Evolutionary conservation across 768 basidiomycete genomes (phyloP).

Genomic region (Naganishia vaughanmartiniae): DNA sequence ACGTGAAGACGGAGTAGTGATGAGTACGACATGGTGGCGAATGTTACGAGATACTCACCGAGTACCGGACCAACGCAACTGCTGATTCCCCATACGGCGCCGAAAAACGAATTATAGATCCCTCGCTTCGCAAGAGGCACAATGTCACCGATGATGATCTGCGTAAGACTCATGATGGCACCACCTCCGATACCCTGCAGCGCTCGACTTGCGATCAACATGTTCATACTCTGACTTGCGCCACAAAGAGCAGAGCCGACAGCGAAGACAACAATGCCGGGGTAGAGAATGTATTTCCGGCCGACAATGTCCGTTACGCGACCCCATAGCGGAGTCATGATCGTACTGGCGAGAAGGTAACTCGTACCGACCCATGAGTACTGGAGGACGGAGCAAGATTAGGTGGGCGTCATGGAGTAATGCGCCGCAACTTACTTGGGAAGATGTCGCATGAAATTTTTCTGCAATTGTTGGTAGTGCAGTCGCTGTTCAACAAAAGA

Average conservation of each 20-base stretch:
- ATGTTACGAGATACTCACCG: conserved; percentile 58
- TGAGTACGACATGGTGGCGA: conserved; percentile 26
- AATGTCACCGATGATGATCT: conserved; percentile 60
- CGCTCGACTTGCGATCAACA: conserved; percentile 40
- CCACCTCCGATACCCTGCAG: conserved; percentile 48
- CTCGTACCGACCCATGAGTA: conserved; percentile 49
- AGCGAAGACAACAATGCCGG: conserved; percentile 37
- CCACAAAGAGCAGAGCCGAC: conserved; percentile 44
- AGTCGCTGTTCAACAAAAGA: conserved; percentile 30
- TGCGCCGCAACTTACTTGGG: conserved; percentile 24
- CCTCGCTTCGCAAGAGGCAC: conserved; percentile 76
- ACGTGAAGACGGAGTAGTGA: background rate
- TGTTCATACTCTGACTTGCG: conserved; percentile 34
- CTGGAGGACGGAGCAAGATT: background rate
- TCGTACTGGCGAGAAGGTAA: conserved; percentile 43
- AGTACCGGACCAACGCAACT: conserved; percentile 74
- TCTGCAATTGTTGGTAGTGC: conserved; percentile 45
- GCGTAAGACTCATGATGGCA: conserved; percentile 41
- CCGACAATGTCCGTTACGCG: conserved; percentile 49
- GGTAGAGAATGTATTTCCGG: conserved; percentile 42
- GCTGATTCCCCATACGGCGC: conserved; percentile 75
- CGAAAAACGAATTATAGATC: conserved; percentile 62
- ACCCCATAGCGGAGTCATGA: conserved; percentile 46
- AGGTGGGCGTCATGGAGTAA: background rate
- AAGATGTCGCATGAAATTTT: conserved; percentile 43